Base-by-base conservation (phyloP, 352 stramenopile genomes). In the Phytopythium oedochilum region DNA sequence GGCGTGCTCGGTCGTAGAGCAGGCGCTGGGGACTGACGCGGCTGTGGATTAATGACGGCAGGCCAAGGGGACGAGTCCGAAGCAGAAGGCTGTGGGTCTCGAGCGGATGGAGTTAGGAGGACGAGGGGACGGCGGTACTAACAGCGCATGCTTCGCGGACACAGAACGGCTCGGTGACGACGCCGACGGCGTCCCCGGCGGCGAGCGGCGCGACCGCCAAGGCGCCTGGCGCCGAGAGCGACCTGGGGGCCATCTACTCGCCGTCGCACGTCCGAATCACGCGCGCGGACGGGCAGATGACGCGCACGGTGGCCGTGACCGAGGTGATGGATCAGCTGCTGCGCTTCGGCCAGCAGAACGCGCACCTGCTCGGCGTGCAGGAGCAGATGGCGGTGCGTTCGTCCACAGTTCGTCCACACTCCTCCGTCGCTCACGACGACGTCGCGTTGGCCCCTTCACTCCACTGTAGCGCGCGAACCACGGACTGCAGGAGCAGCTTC, bases 291-390 rank as follows among this genome's bases (percentile, higher is more conserved):
- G 78, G 78, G 17, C 79, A 91, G 66, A 73, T 88, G 65, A 88
- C 77, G 54, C 72, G 82, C n/a, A 78, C 76, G 29, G 75, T 90
- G 44, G 73, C 76, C 2, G 83, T 92, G 32, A 80, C 74, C 11
- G 79, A 90, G 35, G 80, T 90, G 60, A 92, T 92, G 83, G 80
- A 89, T 54, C 80, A 92, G 55, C 59, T 92, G 31, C 60, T 88
- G 47, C 60, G 63, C 35, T 90, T 83, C 54, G 78, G 77, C 43
- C 73, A 90, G 53, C 71, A 86, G 36, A 92, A 89, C 66, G 54
- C 66, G 51, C 76, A 87, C 56, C 71, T 85, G 20, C 66, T 82
- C 22, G 59, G 70, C 53, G 62, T 82, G 60, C 73, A 87, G 56
- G 64, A 87, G 26, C 78, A 92, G 59, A 64, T 89, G 28, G 82